Evolutionary conservation across 371 early-diverging fungal species (phyloP).

Genomic region (Mucor ambiguus): DNA sequence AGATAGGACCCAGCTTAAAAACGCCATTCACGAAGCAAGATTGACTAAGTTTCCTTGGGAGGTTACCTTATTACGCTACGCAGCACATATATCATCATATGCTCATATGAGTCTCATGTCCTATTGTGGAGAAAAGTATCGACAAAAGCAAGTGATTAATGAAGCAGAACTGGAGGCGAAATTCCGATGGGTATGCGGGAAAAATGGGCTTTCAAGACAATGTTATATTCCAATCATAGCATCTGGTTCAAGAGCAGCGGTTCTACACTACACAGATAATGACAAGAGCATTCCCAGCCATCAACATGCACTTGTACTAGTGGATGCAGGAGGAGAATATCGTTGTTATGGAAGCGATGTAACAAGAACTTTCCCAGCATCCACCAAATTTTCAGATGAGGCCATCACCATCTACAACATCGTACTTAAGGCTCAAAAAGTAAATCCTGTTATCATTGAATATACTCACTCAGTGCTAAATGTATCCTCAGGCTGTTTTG

Average conservation of each 20-base stretch:
- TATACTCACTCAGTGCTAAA: no score
- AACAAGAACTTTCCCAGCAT: slow-evolving; percentile 87
- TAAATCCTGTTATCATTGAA: slow-evolving; percentile 5
- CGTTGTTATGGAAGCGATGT: slow-evolving; percentile 88
- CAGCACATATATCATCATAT: slow-evolving; percentile 44
- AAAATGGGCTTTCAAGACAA: slow-evolving; percentile 44
- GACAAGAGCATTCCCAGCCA: slow-evolving; percentile 26
- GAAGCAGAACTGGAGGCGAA: slow-evolving; percentile 51
- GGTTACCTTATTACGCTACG: slow-evolving; percentile 43
- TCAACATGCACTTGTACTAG: slow-evolving; percentile 64
- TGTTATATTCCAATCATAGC: slow-evolving; percentile 58
- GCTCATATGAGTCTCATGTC: slow-evolving; percentile 51
- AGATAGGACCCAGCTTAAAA: slow-evolving; percentile 15
- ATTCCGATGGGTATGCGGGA: slow-evolving; percentile 50
- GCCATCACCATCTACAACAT: slow-evolving; percentile 80
- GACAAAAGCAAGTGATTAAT: slow-evolving; percentile 22
- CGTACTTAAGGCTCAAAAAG: slow-evolving; percentile 83
- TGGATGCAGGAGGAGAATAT: slow-evolving; percentile 88
- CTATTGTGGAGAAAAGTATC: background rate
- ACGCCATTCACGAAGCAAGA: slow-evolving; percentile 51
- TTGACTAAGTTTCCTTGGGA: slow-evolving; percentile 59
- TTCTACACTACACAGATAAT: slow-evolving; percentile 52
- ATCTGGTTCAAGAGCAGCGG: slow-evolving; percentile 45
- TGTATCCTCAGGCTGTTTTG: slow-evolving; percentile 37
- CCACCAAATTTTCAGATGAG: slow-evolving; percentile 73